phyloP scores from a whole-genome alignment of 768 basidiomycete genomes.

The Gymnopilus junonius region DNA sequence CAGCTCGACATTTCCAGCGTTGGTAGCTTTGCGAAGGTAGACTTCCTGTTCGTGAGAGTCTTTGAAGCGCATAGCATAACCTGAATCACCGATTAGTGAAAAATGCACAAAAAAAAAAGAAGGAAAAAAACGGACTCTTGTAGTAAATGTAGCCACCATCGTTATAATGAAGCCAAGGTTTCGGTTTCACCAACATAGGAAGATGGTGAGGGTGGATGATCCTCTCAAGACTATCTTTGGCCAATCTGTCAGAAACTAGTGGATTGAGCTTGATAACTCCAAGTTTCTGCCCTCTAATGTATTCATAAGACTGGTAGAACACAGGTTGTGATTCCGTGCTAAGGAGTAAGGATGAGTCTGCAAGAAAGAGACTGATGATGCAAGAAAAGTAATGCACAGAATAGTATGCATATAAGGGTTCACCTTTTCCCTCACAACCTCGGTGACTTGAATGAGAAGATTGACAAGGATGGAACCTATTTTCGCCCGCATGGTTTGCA shows the following conservation, averaged over 20 bases:
- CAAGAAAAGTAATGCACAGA: slow-evolving; percentile 50
- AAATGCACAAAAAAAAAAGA: no score
- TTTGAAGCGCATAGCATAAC: slow-evolving; percentile 86
- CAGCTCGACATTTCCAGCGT: slow-evolving; percentile 76
- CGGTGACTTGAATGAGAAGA: slow-evolving; percentile 82
- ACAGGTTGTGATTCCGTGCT: slow-evolving; percentile 83
- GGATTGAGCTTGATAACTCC: slow-evolving; percentile 90
- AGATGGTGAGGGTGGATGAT: slow-evolving; percentile 91
- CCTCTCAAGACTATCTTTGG: slow-evolving; percentile 69
- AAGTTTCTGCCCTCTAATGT: slow-evolving; percentile 90
- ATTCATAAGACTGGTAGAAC: slow-evolving; percentile 92
- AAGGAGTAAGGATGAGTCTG: slow-evolving; percentile 45
- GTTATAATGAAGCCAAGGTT: slow-evolving; percentile 80
- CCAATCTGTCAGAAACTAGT: slow-evolving; percentile 74
- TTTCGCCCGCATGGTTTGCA: slow-evolving; percentile 74
- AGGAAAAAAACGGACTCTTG: slow-evolving; percentile 52
- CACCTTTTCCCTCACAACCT: slow-evolving; percentile 62
- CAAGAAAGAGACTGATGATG: slow-evolving; percentile 42
- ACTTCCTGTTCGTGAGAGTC: slow-evolving; percentile 82
- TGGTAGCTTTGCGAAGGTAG: slow-evolving; percentile 78
- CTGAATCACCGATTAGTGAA: slow-evolving; percentile 41
- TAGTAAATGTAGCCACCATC: slow-evolving; percentile 87
- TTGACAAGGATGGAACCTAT: slow-evolving; percentile 86
- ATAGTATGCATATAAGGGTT: slow-evolving; percentile 63
- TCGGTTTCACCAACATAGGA: slow-evolving; percentile 93